Evolutionary conservation across 2,329 filamentous ascomycete genomes (phyloP).

Genomic region (Arachnopeziza araneosa): DNA sequence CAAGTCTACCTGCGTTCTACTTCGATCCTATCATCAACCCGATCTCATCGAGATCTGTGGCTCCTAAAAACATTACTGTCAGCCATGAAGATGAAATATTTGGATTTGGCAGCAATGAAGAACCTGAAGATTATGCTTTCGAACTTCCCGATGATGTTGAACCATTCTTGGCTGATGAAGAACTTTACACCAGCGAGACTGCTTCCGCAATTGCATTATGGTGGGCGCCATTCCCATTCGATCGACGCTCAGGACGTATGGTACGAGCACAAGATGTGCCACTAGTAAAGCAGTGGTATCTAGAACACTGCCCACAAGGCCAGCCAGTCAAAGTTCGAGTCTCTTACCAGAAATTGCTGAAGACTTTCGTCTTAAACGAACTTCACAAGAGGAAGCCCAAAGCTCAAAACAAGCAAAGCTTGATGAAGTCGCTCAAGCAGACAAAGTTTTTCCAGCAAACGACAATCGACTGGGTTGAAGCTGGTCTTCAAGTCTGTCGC

Average conservation of each 20-base stretch:
- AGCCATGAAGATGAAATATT: conserved; percentile 95
- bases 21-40: conserved; percentile 98
- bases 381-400: conserved; percentile 94
- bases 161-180: conserved; percentile 85
- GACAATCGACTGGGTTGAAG: conserved; percentile 98
- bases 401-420: conserved; percentile 88
- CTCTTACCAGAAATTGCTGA: conserved; percentile 95
- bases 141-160: conserved; percentile 73
- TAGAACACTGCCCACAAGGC: conserved; percentile 86
- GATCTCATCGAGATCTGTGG: conserved; percentile 89
- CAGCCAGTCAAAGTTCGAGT: conserved; percentile 96
- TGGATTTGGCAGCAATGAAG: conserved; percentile 68
- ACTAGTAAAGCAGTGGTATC: conserved; percentile 95
- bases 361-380: conserved; percentile 94
- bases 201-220: conserved; percentile 87
- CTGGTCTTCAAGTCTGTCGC: conserved; percentile 93
- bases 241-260: conserved; percentile 91
- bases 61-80: conserved; percentile 86
- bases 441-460: conserved; percentile 99
- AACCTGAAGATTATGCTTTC: conserved; percentile 72
- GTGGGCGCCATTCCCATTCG: conserved; percentile 98
- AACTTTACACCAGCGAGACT: conserved; percentile 84
- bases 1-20: conserved; percentile 89
- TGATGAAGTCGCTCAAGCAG: conserved; percentile 83
- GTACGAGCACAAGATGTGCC: conserved; percentile 96